Percentiles rank a stretch among this genome's conserved stretches.
These are phyloP conservation scores for Hypoxylon sp. DNA, from an alignment of 2,329 filamentous ascomycete species.

Conservation along the genomic window DNA sequence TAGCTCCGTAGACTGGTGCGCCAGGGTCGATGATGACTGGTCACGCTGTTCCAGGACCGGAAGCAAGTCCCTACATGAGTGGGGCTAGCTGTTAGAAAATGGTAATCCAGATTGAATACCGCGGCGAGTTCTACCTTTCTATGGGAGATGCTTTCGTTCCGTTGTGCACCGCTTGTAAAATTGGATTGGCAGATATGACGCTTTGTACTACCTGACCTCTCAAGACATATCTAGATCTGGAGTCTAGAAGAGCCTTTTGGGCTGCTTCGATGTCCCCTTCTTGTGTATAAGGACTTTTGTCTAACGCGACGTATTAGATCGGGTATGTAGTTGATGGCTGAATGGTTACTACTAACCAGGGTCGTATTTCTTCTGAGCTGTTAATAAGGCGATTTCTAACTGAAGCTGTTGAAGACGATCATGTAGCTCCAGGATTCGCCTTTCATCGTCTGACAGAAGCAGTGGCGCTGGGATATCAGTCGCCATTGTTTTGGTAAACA, in stretches of 20 bases:
- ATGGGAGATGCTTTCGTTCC: constrained; percentile 74
- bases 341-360: constrained; percentile 53
- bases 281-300: constrained; percentile 59
- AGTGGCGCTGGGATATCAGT: constrained; percentile 58
- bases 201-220: constrained; percentile 78
- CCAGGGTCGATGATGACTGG: constrained; percentile 73
- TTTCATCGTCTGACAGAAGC: constrained; percentile 76
- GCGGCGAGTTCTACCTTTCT: constrained; percentile 72
- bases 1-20: constrained; percentile 70
- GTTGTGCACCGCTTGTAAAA: constrained; percentile 82
- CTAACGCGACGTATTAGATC: constrained; percentile 50
- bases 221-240: constrained; percentile 78
- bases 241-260: constrained; percentile 77
- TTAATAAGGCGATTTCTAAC: constrained; percentile 78
- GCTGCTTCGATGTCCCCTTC: constrained; percentile 63
- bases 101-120: neutral
- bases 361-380: constrained; percentile 61
- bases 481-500: constrained; percentile 40
- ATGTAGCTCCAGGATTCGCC: constrained; percentile 77
- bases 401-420: constrained; percentile 79
- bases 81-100: constrained; percentile 27
- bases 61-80: constrained; percentile 72
- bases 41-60: constrained; percentile 78
- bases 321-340: neutral
- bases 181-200: constrained; percentile 80